Percentiles rank a stretch among this genome's conserved stretches.
phyloP scores from a whole-genome alignment of 2,329 filamentous ascomycete genomes.

The Knoxdaviesia capensis region DNA sequence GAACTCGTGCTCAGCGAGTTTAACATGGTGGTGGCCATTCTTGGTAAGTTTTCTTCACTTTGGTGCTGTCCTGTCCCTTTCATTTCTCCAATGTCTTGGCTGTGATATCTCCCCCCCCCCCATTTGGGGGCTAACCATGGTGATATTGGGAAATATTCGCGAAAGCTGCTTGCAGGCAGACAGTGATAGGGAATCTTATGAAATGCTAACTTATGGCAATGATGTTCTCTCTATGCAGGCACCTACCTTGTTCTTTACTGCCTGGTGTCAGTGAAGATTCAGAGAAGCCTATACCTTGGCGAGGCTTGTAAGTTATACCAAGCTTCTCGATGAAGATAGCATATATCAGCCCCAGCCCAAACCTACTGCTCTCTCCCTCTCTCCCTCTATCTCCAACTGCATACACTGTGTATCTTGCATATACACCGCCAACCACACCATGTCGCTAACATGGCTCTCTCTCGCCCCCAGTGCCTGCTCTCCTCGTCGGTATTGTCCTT shows the following conservation, averaged over 20 bases:
- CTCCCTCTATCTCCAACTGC: not conserved
- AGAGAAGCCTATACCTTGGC: constrained; percentile 30
- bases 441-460: too few species aligned
- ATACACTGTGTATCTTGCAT: not conserved
- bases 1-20: constrained; percentile 8
- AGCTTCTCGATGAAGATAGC: not conserved
- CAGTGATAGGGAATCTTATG: too few species aligned
- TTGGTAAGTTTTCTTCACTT: not conserved
- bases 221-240: constrained; percentile 6
- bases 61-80: too few species aligned
- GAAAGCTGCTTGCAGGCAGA: too few species aligned
- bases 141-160: too few species aligned
- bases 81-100: too few species aligned
- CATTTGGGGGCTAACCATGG: too few species aligned
- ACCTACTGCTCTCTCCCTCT: too few species aligned
- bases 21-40: constrained; percentile 7
- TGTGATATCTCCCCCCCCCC: too few species aligned
- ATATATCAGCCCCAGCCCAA: not conserved
- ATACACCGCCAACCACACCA: not conserved
- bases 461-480: constrained; percentile 26
- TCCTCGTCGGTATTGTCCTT: constrained; percentile 30
- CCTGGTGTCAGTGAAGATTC: constrained; percentile 29
- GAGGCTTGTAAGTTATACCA: constrained; percentile 24
- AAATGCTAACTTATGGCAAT: too few species aligned
- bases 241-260: constrained; percentile 27